phyloP scores from a whole-genome alignment of 805 yeast species.

The Metschnikowia matae region DNA sequence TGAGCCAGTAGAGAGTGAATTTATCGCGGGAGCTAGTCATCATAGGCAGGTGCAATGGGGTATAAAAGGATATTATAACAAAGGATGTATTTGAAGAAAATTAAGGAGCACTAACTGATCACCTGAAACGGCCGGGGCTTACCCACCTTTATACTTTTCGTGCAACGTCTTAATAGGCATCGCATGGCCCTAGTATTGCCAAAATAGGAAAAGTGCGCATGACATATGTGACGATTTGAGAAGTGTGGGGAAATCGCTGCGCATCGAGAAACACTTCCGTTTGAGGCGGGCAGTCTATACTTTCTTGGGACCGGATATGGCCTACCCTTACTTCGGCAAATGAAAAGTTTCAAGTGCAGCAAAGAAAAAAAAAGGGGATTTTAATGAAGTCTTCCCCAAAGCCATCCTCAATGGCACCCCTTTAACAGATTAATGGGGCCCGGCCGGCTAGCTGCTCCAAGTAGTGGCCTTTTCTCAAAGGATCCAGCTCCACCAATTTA shows the following conservation, averaged over 20 bases:
- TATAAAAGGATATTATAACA: not conserved
- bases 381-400: no score
- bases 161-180: not conserved
- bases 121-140: not conserved
- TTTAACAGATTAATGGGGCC: conserved; percentile 9
- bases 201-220: conserved; percentile 4
- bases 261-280: not conserved
- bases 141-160: not conserved
- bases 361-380: no score
- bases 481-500: conserved; percentile 53
- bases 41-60: not conserved
- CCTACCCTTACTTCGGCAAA: not conserved
- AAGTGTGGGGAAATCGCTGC: conserved; percentile 5
- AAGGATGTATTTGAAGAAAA: not conserved
- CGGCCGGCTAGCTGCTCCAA: conserved; percentile 29
- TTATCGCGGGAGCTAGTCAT: conserved; percentile 11
- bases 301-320: not conserved
- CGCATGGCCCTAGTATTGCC: not conserved
- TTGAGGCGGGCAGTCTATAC: not conserved
- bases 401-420: not conserved
- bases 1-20: conserved; percentile 33
- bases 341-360: no score
- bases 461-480: conserved; percentile 61
- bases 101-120: not conserved
- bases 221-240: conserved; percentile 1